Percentiles rank a stretch among this genome's conserved stretches.
These are phyloP conservation scores for Cinnamomum micranthum DNA, from an alignment of 164 flowering plant species.

Conservation along the genomic window DNA sequence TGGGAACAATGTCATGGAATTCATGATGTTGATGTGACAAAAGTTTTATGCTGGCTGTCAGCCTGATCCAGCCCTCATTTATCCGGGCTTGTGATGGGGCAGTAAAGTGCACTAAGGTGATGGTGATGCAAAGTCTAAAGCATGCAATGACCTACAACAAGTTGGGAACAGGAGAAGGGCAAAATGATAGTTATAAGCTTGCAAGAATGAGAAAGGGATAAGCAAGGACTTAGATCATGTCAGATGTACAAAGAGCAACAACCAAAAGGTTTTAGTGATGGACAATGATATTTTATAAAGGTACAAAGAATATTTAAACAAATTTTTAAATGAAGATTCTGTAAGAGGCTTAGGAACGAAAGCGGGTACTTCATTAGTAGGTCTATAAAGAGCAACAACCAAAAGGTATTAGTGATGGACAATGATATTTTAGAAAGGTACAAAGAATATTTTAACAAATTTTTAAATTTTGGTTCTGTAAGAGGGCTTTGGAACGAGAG, in stretches of 20 bases:
- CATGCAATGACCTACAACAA: too few relatives aligned
- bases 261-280: neutral
- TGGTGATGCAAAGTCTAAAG: too few relatives aligned
- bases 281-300: neutral
- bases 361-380: neutral
- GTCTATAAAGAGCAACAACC: neutral
- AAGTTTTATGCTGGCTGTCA: too few relatives aligned
- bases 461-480: neutral
- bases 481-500: neutral
- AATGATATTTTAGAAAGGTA: neutral
- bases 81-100: too few relatives aligned
- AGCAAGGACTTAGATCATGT: neutral
- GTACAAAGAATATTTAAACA: neutral
- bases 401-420: neutral
- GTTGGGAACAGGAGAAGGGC: too few relatives aligned
- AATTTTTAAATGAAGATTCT: neutral
- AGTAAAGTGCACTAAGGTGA: too few relatives aligned
- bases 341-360: neutral
- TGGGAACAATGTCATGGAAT: neutral
- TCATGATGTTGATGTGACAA: too few relatives aligned
- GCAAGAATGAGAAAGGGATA: neutral
- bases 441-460: neutral
- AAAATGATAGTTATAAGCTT: neutral
- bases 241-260: neutral
- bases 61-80: too few relatives aligned